Percentiles rank a stretch among this genome's conserved stretches.
These are phyloP conservation scores for Prinsepia uniflora DNA, from an alignment of 306 rosid genomes.

Conservation along the genomic window DNA sequence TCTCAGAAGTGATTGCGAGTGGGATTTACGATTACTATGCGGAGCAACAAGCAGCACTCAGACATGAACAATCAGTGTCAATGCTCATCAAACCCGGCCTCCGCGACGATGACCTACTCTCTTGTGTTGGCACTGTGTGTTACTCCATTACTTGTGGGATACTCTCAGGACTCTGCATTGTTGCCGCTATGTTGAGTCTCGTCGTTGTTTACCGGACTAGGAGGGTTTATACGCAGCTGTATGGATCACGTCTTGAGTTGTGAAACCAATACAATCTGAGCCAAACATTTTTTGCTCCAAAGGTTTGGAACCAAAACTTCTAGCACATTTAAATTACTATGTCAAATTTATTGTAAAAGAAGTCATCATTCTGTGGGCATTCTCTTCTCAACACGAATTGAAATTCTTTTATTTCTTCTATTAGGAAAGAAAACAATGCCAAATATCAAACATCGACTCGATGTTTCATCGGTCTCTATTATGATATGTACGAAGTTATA, in stretches of 20 bases:
- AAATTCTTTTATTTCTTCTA: not conserved
- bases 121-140: slow-evolving; percentile 58
- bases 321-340: not conserved
- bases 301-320: not conserved
- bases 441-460: not conserved
- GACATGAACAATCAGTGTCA: not conserved
- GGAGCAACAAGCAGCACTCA: slow-evolving; percentile 38
- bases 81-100: slow-evolving; percentile 15
- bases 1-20: slow-evolving; percentile 62
- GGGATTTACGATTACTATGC: slow-evolving; percentile 65
- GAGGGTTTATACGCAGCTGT: slow-evolving; percentile 57
- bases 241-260: slow-evolving; percentile 37
- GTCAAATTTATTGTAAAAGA: not conserved
- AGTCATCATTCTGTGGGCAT: not conserved
- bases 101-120: slow-evolving; percentile 30
- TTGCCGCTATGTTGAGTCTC: slow-evolving; percentile 48
- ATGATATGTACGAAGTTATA: too few species aligned
- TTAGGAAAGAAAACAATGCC: not conserved
- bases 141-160: slow-evolving; percentile 60
- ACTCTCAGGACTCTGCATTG: slow-evolving; percentile 50
- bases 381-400: not conserved
- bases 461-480: too few species aligned
- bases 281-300: not conserved
- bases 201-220: slow-evolving; percentile 45
- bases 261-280: not conserved